These are phyloP conservation scores for Pleoardoris graminearum DNA, from an alignment of 2,329 filamentous ascomycete genomes.

Conservation along the genomic window DNA sequence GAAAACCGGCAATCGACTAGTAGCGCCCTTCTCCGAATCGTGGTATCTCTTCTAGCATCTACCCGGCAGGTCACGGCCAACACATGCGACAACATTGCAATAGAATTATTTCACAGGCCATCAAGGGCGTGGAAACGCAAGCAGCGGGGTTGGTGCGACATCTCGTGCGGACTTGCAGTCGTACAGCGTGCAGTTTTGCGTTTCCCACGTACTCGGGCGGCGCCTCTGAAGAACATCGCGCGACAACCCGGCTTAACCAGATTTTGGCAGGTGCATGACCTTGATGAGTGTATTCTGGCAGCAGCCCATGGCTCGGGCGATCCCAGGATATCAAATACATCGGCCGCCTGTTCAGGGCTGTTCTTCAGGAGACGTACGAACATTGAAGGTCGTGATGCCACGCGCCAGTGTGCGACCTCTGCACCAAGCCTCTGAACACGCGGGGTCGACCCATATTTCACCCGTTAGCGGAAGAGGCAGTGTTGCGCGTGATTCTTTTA, in stretches of 20 bases:
- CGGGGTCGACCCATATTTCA: slow-evolving; percentile 2
- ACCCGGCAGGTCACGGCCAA: not conserved
- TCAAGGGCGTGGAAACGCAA: not conserved
- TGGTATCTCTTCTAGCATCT: slow-evolving; percentile 1
- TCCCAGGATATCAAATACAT: too few relatives aligned
- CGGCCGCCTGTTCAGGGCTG: too few relatives aligned
- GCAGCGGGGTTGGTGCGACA: not conserved
- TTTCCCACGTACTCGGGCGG: not conserved
- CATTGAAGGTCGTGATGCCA: too few relatives aligned
- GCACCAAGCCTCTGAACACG: slow-evolving; percentile 9
- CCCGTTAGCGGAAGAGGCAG: not conserved
- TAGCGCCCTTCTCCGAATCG: slow-evolving; percentile 2
- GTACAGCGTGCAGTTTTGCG: not conserved
- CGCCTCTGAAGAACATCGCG: not conserved
- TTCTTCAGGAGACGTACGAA: too few relatives aligned
- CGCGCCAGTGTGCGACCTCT: not conserved
- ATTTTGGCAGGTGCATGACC: too few relatives aligned
- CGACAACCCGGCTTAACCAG: too few relatives aligned
- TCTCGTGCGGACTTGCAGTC: not conserved
- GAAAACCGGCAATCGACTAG: not conserved
- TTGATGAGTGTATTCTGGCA: too few relatives aligned
- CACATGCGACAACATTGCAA: not conserved
- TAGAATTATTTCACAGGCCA: not conserved
- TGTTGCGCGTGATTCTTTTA: not conserved
- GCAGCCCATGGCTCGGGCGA: too few relatives aligned